Evolutionary conservation across 2,329 filamentous ascomycete species (phyloP).

Genomic region (Geoglossum cookeanum): DNA sequence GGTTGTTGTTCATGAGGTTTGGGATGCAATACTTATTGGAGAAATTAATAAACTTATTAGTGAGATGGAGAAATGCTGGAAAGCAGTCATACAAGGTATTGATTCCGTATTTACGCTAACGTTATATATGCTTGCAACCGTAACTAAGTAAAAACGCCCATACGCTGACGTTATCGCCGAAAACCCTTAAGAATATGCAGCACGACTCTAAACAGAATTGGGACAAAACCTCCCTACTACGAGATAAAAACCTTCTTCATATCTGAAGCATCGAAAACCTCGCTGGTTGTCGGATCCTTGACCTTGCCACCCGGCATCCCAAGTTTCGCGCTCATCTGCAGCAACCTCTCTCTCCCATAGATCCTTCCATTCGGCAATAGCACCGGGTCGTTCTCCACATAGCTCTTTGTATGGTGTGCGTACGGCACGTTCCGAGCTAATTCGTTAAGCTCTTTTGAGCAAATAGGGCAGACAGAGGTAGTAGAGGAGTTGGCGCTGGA

Average conservation of each 20-base stretch:
- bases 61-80: too few species aligned
- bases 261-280: constrained; percentile 40
- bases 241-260: constrained; percentile 86
- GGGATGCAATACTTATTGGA: too few species aligned
- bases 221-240: constrained; percentile 21
- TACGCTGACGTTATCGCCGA: too few species aligned
- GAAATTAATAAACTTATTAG: too few species aligned
- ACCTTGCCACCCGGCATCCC: constrained; percentile 47
- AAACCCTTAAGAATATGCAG: too few species aligned
- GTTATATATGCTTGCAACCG: too few species aligned
- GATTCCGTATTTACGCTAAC: too few species aligned
- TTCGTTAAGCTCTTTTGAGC: constrained; percentile 84
- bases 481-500: constrained; percentile 35
- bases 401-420: constrained; percentile 85
- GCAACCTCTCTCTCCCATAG: constrained; percentile 57
- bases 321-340: constrained; percentile 62
- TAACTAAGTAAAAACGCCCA: too few species aligned
- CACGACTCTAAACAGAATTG: too few species aligned
- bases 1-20: too few species aligned
- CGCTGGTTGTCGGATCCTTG: constrained; percentile 60
- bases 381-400: constrained; percentile 71
- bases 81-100: too few species aligned
- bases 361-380: constrained; percentile 75
- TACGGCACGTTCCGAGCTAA: constrained; percentile 79
- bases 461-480: constrained; percentile 77